Base-by-base conservation (phyloP, 768 basidiomycete genomes). In the Phallus indusiatus region DNA sequence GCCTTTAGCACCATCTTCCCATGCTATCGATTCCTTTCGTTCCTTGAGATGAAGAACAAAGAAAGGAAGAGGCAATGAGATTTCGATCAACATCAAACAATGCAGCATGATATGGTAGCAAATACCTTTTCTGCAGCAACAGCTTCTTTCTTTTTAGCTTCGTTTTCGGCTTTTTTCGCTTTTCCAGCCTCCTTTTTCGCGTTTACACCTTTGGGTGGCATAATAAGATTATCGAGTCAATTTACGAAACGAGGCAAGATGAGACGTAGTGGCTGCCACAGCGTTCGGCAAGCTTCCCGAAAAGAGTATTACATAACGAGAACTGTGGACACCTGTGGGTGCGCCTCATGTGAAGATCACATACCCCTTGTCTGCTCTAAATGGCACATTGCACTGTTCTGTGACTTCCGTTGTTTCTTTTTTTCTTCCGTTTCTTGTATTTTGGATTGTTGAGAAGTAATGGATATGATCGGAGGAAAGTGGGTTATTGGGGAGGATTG, bases 101-200 rank as follows among this genome's bases (percentile, higher is more conserved):
- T 28, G 47, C 28, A 49, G 9, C 17, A 35, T 36, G 52, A 53
- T 35, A 34, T 5, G n/a, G n/a, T n/a, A 28, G 21, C 14, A 50
- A 69, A 52, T 53, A 84, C 90, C 74, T 80, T 84, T 12, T 83
- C 88, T 8, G 76, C 77, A 11, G 75, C 77, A 0, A 77, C 83
- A 4, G 75, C 77, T 6, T 79, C 81, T 62, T 81, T 78, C 72
- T 93, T 94, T 77, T 86, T 90, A 9, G 81, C 76, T 68, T 91
- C 90, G 68, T 92, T 94, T 68, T 94, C 89, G 22, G 90, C 90
- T 71, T 96, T 96, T 74, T 91, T 94, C 0, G 93, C 87, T 56
- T 88, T 73, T 4, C 94, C 93, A 47, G 82, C 73, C 71, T 95
- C 94, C 70, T 95, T 95, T 84, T 95, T 96, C 59, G 90, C 77